Conservation (phyloP, 2,329 filamentous ascomycete species). For the Fusarium sp. region DNA sequence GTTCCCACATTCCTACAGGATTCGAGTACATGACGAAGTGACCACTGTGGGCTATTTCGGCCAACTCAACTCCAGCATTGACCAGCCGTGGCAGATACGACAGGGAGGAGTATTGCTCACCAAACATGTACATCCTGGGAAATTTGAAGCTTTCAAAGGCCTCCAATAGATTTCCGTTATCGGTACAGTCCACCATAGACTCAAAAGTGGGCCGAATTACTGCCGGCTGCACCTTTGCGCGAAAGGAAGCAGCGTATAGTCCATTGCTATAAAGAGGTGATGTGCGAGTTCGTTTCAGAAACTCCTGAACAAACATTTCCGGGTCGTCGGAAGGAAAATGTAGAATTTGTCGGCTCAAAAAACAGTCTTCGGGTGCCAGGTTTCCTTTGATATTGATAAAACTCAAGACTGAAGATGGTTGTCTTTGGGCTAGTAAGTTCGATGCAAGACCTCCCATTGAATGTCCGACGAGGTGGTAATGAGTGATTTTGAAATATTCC, state of each 20-base stretch:
- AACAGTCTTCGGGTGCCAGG: constrained; percentile 1
- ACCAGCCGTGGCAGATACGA: not conserved
- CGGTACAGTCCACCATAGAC: constrained; percentile 2
- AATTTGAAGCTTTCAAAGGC: not conserved
- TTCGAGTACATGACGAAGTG: constrained; percentile 7
- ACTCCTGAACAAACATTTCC: not conserved
- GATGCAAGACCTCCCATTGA: not conserved
- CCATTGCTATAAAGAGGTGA: not conserved
- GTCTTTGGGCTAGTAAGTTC: not conserved
- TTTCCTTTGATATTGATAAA: constrained; percentile 7
- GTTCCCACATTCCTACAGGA: not conserved
- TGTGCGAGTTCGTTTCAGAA: not conserved
- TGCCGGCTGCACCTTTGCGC: not conserved
- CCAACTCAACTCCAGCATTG: not conserved
- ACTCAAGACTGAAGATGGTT: not conserved
- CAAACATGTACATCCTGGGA: constrained; percentile 1
- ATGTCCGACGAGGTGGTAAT: not conserved
- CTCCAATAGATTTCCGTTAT: not conserved
- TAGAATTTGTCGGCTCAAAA: not conserved
- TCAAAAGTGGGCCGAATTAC: constrained; percentile 1
- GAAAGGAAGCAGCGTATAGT: not conserved
- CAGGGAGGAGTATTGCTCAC: not conserved
- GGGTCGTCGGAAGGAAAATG: not conserved
- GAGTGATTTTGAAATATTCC: not conserved
- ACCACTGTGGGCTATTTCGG: not conserved